Base-by-base conservation (phyloP, 106 monocot genomes). In the Cymbidium sinense region DNA sequence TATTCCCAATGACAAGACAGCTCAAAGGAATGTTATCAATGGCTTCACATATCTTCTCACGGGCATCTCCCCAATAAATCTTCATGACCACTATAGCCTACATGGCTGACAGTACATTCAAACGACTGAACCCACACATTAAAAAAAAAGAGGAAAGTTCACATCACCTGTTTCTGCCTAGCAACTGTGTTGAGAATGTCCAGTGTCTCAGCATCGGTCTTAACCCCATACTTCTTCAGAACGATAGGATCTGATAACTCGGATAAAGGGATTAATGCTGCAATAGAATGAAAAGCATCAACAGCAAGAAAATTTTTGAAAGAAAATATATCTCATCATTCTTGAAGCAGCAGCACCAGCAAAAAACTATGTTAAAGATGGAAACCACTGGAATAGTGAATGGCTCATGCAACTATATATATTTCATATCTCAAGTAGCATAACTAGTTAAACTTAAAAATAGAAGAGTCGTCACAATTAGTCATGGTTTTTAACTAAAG, bases 41-140 rank as follows among this genome's bases (percentile, higher is more conserved):
- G 34, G 91, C 96, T 81, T 91, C 90, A 47, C 83, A 85, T 43
- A 98, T 44, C 86, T 94, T 98, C 81, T 98, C 96, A 50, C 94
- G 89, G 0, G 96, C 39, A 77, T 94, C 94, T 77, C 94, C 96
- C 82, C 87, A 98, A 69, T 86, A 90, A 55, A 94, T 82, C 82
- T 98, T 98, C 85, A 94, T 76, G 23, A 92, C 69, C 20, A 94
- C 70, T 11, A 88, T 71, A 27, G 92, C 77, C 94, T 98, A 84
- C 73, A 82, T 58, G n/a, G 28, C 36, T 73, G 18, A 43, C 25
- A 75, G 18, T 33, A 8, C 43, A 74, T 11, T 41, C 74, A 74
- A n/a, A 74, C 25, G 23, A 74, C 74, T 74, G 13, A 34, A 19
- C 37, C 1, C 20, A 36, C 7, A 20, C 10, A 13, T 7, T 0